Percentiles rank a stretch among this genome's conserved stretches.
Conservation (phyloP, 768 basidiomycete species). For the Lactarius deliciosus region DNA sequence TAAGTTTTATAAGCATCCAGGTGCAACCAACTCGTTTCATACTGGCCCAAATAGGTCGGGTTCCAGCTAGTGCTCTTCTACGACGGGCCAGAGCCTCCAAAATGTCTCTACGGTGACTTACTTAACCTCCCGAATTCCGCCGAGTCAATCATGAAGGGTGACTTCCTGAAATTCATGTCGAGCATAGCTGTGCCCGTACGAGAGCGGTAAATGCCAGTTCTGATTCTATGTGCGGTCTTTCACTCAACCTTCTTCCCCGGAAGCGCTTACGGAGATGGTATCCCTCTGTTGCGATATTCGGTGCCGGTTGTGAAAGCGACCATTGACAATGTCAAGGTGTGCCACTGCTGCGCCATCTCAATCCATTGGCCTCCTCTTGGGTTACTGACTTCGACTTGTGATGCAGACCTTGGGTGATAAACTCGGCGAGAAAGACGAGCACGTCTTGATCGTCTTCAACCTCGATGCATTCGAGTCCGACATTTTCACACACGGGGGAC, state of each 20-base stretch:
- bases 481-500: constrained; percentile 18
- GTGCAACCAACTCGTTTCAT: neutral
- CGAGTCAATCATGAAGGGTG: constrained; percentile 33
- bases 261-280: neutral
- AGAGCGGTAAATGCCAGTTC: neutral
- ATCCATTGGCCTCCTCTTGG: neutral
- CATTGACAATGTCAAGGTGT: constrained; percentile 44
- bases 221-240: neutral
- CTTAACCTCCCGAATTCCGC: constrained; percentile 39
- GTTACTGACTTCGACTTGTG: neutral
- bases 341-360: constrained; percentile 11
- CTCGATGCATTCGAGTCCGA: constrained; percentile 15
- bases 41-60: constrained; percentile 47
- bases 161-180: constrained; percentile 38
- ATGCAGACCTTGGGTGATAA: constrained; percentile 46
- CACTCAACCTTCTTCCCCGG: neutral
- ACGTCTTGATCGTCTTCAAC: constrained; percentile 44
- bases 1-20: constrained; percentile 25
- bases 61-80: constrained; percentile 54
- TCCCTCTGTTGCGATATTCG: neutral
- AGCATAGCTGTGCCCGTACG: neutral
- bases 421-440: constrained; percentile 36
- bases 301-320: constrained; percentile 38
- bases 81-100: constrained; percentile 50
- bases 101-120: constrained; percentile 53